Percentiles rank a stretch among this genome's conserved stretches.
phyloP scores from a whole-genome alignment of 129 eudicot genomes.

The Gnaphalium uliginosum region DNA sequence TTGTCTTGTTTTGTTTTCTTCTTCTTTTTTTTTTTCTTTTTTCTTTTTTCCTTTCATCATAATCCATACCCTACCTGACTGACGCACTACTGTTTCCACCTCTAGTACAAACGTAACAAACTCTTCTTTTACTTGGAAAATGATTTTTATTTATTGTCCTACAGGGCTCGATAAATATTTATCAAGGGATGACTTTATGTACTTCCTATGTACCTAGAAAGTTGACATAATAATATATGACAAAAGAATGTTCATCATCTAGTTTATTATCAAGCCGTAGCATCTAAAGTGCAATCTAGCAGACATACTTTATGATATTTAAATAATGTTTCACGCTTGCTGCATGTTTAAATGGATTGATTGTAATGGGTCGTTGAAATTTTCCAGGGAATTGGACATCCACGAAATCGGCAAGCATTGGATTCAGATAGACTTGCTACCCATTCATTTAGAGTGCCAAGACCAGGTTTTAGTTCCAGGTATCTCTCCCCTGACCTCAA shows the following conservation, averaged over 20 bases:
- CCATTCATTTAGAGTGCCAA: conserved; percentile 87
- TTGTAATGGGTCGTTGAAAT: background rate
- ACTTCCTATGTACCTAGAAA: conserved; percentile 2
- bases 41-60: no score
- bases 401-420: conserved; percentile 57
- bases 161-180: background rate
- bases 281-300: background rate
- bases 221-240: conserved; percentile 4
- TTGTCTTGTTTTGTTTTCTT: no score
- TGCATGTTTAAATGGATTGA: background rate
- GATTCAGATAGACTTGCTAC: conserved; percentile 75
- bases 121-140: conserved; percentile 8
- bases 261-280: background rate
- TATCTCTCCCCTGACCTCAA: conserved; percentile 28
- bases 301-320: background rate
- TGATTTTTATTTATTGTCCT: background rate
- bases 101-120: background rate
- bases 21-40: no score
- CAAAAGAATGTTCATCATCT: background rate
- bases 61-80: no score
- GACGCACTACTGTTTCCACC: background rate
- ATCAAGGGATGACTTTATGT: background rate
- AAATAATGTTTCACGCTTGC: background rate
- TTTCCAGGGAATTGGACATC: conserved; percentile 62
- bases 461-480: conserved; percentile 73